Evolutionary conservation across 352 stramenopile species (phyloP), one percentile per base, ranked within the genome.

Genomic region (Thraustotheca clavata): DNA sequence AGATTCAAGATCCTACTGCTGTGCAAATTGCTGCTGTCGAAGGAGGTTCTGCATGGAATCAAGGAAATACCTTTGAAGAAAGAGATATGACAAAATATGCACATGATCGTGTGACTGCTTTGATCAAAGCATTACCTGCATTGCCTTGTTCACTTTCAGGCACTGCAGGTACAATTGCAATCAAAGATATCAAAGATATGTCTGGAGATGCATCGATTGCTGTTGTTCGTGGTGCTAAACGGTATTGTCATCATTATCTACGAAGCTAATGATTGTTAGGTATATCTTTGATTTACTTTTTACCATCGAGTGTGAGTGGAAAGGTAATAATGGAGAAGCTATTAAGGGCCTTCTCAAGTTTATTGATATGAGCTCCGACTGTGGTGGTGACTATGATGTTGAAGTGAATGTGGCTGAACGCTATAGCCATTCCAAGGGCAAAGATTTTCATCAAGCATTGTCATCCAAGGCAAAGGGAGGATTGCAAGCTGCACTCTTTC

Each of bases 41-140:
- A 26, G 87, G 83, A 20, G 87, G 81, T 2, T 96, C 88, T 35
- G 91, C 86, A 20, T 98, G 91, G 91, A 98, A 98, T 70, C 78
- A 90, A 49, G 91, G 89, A 60, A 96, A 96, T 54, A 97, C 92
- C 12, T 98, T 96, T 67, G 91, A 98, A 60, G 87, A 96, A 65
- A 91, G 87, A 73, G 83, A 96, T 67, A 95, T 96, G 85, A 91
- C 77, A 20, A 62, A 70, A 50, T 96, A 87, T 87, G 87, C 87
- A 55, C 91, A 88, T 73, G 67, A 55, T 49, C 86, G 80, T 68
- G 59, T 97, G 18, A 69, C 91, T 62, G 69, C 71, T 66, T 70
- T 92, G 32, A 55, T 96, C 26, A 70, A 69, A 32, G 38, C 88
- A 14, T 73, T 71, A 16, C 71, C 70, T 18, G 68, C 80, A 0